Evolutionary conservation across 1,284 basidiomycete species (phyloP), one percentile per base, ranked within the genome.

Genomic region (Pseudozyma pruni): DNA sequence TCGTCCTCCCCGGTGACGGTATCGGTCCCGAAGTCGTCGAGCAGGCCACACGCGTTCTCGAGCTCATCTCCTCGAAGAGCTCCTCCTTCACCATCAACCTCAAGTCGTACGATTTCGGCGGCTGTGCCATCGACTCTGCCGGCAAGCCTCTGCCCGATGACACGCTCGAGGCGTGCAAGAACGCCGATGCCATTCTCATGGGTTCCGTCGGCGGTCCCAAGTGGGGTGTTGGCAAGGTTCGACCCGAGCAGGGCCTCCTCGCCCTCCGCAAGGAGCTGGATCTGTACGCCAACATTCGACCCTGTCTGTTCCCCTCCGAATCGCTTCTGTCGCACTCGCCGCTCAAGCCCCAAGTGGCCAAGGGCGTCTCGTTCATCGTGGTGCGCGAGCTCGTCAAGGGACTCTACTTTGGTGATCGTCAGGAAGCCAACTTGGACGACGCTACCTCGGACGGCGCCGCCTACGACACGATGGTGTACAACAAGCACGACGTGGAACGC

Each of bases 211-310:
- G 95, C 67, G 96, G 95, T 17, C 96, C 96, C 32, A 98, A 98
- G 85, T 99, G 96, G 96, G 94, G 94, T 39, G 87, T 89, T 52
- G 90, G 90, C 72, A 90, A 91, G 83, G 89, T 98, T 50, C 90
- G 96, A 60, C 96, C 96, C n/a, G 96, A 99, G 84, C 89, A 90
- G 74, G 95, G 95, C 57, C 87, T 98, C 22, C 89, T 99, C 27
- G 84, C 86, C n/a, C 88, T 99, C 48, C 91, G 96, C 79, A 98
- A 98, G 84, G 89, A 88, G 40, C 89, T 98, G 52, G 94, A 93
- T 34, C 88, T 98, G 45, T 98, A 95, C 84, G 95, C 93, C 81
- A 99, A 99, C 86, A 96, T 99, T 83, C 91, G 96, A 33, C 96
- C 96, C 7, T 92, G 93, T 22, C 92, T 91, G 79, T 95, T 98